Percentiles rank a stretch among this genome's conserved stretches.
Evolutionary conservation across 768 basidiomycete species (phyloP).

Genomic region (Mycena vulgaris): DNA sequence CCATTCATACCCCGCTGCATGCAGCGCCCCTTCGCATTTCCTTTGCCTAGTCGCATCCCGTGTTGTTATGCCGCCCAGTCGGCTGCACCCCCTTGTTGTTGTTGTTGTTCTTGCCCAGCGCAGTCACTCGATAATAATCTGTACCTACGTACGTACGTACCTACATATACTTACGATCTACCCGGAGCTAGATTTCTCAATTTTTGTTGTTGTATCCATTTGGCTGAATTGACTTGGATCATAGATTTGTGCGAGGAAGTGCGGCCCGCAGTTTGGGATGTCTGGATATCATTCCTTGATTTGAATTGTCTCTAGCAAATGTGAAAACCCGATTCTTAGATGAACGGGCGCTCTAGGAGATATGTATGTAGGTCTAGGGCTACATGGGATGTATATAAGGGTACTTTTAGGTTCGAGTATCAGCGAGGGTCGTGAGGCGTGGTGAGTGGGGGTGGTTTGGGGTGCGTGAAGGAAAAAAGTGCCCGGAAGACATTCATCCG

Average conservation of each 20-base stretch:
- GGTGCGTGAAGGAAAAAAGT: neutral
- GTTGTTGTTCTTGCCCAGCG: no score
- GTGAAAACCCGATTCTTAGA: no score
- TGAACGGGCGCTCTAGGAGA: constrained; percentile 8
- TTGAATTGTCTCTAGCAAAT: no score
- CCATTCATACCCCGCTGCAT: constrained; percentile 35
- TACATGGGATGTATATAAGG: constrained; percentile 4
- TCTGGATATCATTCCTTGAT: no score
- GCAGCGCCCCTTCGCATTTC: constrained; percentile 24
- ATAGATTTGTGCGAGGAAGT: no score
- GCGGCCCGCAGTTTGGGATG: no score
- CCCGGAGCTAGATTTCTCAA: neutral
- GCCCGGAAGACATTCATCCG: neutral
- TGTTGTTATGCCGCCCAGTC: no score
- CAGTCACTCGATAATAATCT: no score
- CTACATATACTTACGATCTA: neutral
- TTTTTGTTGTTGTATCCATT: neutral
- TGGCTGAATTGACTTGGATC: no score
- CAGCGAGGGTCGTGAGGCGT: neutral
- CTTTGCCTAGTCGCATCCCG: no score
- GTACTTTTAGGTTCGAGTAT: constrained; percentile 17
- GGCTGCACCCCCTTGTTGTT: no score
- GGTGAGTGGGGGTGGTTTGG: constrained; percentile 25
- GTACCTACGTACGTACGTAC: neutral
- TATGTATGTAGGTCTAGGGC: constrained; percentile 36